Conservation (phyloP, 2,329 filamentous ascomycete genomes). For the Arachnopeziza araneosa region DNA sequence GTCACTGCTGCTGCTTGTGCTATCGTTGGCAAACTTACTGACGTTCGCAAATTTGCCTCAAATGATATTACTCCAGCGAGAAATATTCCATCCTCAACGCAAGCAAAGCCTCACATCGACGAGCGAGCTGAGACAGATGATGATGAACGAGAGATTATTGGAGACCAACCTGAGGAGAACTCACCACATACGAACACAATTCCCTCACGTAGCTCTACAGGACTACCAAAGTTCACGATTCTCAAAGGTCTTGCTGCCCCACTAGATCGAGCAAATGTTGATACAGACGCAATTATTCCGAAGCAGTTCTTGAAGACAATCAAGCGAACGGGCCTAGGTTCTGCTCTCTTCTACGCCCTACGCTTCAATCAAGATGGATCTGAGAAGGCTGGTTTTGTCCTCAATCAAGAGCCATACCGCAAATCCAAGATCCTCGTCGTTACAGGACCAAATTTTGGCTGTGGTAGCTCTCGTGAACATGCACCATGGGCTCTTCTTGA, state of each 20-base stretch:
- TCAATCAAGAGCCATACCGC: constrained; percentile 86
- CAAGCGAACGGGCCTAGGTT: constrained; percentile 90
- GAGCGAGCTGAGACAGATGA: constrained; percentile 48
- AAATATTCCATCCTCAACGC: constrained; percentile 19
- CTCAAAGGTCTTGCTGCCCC: constrained; percentile 85
- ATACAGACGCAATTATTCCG: constrained; percentile 98
- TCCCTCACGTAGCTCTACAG: constrained; percentile 45
- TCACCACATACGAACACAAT: constrained; percentile 59
- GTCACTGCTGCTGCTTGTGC: constrained; percentile 93
- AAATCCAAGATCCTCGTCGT: constrained; percentile 83
- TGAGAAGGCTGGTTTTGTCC: constrained; percentile 75
- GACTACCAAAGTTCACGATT: constrained; percentile 77
- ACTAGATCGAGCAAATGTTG: constrained; percentile 82
- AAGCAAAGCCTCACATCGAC: constrained; percentile 44
- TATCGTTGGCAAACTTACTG: constrained; percentile 83
- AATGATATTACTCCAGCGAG: constrained; percentile 39
- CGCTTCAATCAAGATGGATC: constrained; percentile 69
- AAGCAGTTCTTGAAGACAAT: constrained; percentile 99
- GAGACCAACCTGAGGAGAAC: constrained; percentile 58
- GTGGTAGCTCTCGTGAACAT: constrained; percentile 87
- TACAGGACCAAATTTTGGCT: constrained; percentile 92
- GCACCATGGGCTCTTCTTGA: constrained; percentile 95
- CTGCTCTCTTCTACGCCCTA: constrained; percentile 79
- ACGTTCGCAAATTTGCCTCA: constrained; percentile 74
- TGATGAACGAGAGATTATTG: constrained; percentile 46